Evolutionary conservation across 257 asterid genomes (phyloP), one percentile per base, ranked within the genome.

Genomic region (Przewalskia tangutica): DNA sequence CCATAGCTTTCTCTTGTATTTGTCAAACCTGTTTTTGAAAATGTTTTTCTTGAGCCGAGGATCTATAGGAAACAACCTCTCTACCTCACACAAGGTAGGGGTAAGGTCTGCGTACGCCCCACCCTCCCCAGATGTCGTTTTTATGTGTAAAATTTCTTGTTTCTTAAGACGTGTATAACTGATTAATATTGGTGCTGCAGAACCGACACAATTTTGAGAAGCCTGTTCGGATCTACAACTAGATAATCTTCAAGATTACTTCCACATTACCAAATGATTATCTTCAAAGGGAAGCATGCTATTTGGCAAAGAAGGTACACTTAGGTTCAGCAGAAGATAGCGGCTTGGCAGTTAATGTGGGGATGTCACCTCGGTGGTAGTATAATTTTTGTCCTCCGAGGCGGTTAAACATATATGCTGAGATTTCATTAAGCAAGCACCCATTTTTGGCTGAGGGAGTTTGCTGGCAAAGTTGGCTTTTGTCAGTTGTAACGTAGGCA

Each of bases 211-310:
- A 90, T 20, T 91, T 68, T 79, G 97, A 93, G 87, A 93, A 91
- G 84, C 91, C 94, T 17, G 94, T 93, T 82, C 88, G 85, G 86
- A 93, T 93, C 84, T 93, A 91, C 86, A 91, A 91, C 79, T 93
- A 91, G 88, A 65, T 78, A 77, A 81, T 73, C 62, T 16, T 8
- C 50, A 17, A 42, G 36, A 55, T 44, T 42, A 48, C 82, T 13
- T 79, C 59, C 18, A 75, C 85, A n/a, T 66, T 77, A 44, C 83
- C 68, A 48, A 56, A 81, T 82, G 27, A 55, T 73, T 67, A 81
- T 27, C 63, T 59, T 59, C 53, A 5, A 48, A 23, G 62, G 59
- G 32, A 62, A 34, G 75, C 32, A 4, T 80, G 68, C 63, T 20
- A 14, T 80, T 64, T 50, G 63, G 77, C 59, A 36, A 80, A 80